Base-by-base conservation (phyloP, 2,329 filamentous ascomycete species). In the Magnaporthales sp. region DNA sequence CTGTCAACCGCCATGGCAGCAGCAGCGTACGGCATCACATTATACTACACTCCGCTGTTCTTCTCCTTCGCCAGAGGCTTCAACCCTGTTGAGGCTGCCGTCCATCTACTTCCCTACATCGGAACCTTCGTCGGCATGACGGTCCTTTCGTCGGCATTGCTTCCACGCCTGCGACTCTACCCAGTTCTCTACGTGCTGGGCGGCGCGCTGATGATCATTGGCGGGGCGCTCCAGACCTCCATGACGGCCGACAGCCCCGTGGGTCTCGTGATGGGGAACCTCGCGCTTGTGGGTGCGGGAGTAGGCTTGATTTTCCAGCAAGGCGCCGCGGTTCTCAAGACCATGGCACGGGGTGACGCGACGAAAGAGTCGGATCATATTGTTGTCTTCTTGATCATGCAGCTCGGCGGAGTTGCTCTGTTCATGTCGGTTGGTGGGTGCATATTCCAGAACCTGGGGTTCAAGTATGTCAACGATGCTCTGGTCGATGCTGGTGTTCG, bases 21-120 rank as follows among this genome's bases (percentile, higher is more conserved):
- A 7, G 74, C 77, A 3, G 73, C 73, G 9, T 76, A 78, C 67
- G 79, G 78, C 15, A 73, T 80, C 62, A 70, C 77, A 0, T 74
- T 83, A 7, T 86, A 86, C 74, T 86, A 83, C 73, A 80, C 83
- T 9, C 84, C 84, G 0, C 74, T 86, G 0, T 85, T 79, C 74
- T 86, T 86, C 72, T 80, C 83, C 67, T 86, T 86, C 71, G 77
- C 77, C 0, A 76, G 75, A 3, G 79, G 79, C 5, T 77, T 81
- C 32, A 74, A 70, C 3, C 76, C 80, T 0, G 70, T 83, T 4
- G 67, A 75, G n/a, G 76, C 80, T 5, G 80, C 77, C 1, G 76
- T 85, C 30, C 30, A 31, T 31, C 30, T 31, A 31, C 30, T 31
- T 31, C 30, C 30, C 30, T 31, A 31, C 30, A 31, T 31, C 30